Percentiles rank a stretch among this genome's conserved stretches.
These are phyloP conservation scores for Loxodes magnus DNA, from an alignment of 73 alveolate species.

Conservation along the genomic window DNA sequence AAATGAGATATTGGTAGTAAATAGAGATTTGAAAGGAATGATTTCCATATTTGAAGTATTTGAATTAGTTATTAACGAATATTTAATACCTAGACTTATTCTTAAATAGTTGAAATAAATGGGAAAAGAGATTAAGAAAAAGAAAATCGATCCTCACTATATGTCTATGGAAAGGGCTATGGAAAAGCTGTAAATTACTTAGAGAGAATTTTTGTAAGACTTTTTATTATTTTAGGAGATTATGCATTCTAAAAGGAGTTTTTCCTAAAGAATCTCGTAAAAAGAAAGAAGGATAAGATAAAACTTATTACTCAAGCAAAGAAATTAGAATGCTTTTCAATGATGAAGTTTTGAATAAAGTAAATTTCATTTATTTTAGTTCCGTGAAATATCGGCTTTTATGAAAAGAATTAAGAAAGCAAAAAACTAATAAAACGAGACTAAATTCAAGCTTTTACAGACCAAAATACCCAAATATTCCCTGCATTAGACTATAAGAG, in stretches of 20 bases:
- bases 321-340: conserved; percentile 85
- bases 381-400: conserved; percentile 61
- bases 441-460: conserved; percentile 40
- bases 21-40: too few relatives aligned
- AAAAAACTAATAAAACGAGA: conserved; percentile 36
- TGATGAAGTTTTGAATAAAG: conserved; percentile 58
- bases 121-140: conserved; percentile 72
- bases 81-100: too few relatives aligned
- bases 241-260: conserved; percentile 95
- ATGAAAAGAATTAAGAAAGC: conserved; percentile 60
- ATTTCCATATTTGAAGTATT: too few relatives aligned
- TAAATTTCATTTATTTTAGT: too few relatives aligned
- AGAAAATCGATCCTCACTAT: conserved; percentile 63
- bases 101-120: conserved; percentile 21
- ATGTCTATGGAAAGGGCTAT: conserved; percentile 86
- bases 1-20: too few relatives aligned
- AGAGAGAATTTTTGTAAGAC: conserved; percentile 78
- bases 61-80: too few relatives aligned
- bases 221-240: too few relatives aligned
- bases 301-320: conserved; percentile 92
- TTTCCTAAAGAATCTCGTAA: conserved; percentile 98
- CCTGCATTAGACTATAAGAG: conserved; percentile 89
- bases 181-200: conserved; percentile 69
- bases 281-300: conserved; percentile 91
- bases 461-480: conserved; percentile 81